Conservation (phyloP, 1,284 basidiomycete genomes). For the Sporisorium graminicola region DNA sequence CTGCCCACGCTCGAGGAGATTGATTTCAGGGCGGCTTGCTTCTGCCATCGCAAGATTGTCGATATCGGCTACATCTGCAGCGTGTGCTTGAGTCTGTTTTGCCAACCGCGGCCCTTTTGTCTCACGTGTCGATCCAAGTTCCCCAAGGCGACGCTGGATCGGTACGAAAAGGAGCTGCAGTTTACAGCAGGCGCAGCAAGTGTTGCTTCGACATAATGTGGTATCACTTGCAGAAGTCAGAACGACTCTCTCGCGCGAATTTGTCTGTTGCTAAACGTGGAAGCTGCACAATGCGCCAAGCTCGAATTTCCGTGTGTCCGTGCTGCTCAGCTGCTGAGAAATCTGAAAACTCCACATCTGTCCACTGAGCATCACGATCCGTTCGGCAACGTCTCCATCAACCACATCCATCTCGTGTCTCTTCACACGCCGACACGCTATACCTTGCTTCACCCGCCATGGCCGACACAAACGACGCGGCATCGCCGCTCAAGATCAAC, state of each 20-base stretch:
- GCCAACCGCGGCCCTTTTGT: conserved; percentile 41
- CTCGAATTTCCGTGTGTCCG: neutral
- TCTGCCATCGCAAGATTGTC: conserved; percentile 96
- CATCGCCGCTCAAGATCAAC: conserved; percentile 57
- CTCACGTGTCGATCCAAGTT: conserved; percentile 50
- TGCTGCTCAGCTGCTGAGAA: conserved; percentile 4
- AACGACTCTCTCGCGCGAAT: conserved; percentile 8
- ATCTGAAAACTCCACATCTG: conserved; percentile 13
- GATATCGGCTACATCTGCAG: conserved; percentile 95
- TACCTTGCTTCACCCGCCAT: conserved; percentile 5
- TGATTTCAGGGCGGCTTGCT: conserved; percentile 97
- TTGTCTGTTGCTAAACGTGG: neutral
- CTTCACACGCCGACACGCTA: neutral
- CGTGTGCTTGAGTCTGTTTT: conserved; percentile 64
- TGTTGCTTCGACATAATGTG: neutral
- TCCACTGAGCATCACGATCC: neutral
- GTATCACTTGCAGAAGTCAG: too few species aligned
- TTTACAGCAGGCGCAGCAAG: conserved; percentile 7
- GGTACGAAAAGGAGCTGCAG: conserved; percentile 35
- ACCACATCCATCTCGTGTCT: neutral
- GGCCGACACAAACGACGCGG: conserved; percentile 42
- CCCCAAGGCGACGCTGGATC: conserved; percentile 28
- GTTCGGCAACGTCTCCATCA: neutral
- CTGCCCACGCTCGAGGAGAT: conserved; percentile 93
- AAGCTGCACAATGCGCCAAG: neutral